These are phyloP conservation scores for Dictyostelium capitatum DNA, from an alignment of 78 protist species.

Conservation along the genomic window DNA sequence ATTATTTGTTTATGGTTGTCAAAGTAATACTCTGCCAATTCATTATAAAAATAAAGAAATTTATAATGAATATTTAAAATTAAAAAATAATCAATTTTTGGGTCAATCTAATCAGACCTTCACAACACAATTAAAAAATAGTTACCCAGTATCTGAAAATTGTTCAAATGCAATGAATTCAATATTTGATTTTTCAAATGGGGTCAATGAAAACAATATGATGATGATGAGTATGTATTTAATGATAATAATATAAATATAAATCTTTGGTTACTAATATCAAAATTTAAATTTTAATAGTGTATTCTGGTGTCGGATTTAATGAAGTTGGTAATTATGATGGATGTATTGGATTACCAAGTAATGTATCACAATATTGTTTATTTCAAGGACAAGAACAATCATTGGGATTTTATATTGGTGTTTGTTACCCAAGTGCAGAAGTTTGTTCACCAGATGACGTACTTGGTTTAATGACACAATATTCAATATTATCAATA, in stretches of 20 bases:
- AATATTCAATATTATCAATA: neutral
- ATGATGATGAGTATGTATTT: neutral
- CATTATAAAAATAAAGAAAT: no score
- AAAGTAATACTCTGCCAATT: no score
- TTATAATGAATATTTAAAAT: no score
- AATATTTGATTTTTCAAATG: neutral
- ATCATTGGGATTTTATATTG: neutral
- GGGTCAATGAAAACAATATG: neutral
- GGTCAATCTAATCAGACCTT: no score
- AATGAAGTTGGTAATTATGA: conserved; percentile 59
- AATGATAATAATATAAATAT: no score
- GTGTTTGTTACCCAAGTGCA: conserved; percentile 47
- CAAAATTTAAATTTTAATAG: no score
- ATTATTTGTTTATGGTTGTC: no score
- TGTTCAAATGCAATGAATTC: neutral
- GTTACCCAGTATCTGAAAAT: neutral
- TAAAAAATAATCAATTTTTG: no score
- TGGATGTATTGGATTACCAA: conserved; percentile 3
- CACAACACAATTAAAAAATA: neutral
- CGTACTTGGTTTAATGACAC: neutral
- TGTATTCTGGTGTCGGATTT: neutral
- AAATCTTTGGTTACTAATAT: no score
- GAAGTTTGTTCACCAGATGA: conserved; percentile 22
- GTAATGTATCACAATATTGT: conserved; percentile 61
- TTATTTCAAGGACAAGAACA: neutral